Percentiles rank a stretch among this genome's conserved stretches.
Evolutionary conservation across 2,329 filamentous ascomycete genomes (phyloP).

Genomic region (Fusarium gaditjirri): DNA sequence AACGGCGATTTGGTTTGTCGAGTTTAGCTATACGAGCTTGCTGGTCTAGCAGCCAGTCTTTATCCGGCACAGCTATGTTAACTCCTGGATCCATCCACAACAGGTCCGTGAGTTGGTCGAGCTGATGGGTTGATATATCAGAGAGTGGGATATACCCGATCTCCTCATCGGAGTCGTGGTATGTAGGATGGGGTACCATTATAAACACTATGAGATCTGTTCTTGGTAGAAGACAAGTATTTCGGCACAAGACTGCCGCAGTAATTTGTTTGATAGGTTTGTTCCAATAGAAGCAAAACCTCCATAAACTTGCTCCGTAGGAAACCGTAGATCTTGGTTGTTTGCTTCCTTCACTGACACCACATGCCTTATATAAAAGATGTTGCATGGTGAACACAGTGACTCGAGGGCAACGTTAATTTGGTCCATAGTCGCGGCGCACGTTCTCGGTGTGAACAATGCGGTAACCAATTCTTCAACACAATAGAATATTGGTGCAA

Average conservation of each 20-base stretch:
- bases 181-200: constrained; percentile 10
- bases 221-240: not conserved
- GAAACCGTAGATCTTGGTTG: not conserved
- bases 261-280: constrained; percentile 1
- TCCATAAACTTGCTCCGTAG: not conserved
- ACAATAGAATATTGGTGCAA: not conserved
- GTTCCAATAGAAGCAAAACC: not conserved
- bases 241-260: not conserved
- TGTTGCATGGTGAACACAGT: not conserved
- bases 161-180: not conserved
- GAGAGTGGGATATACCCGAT: not conserved
- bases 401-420: not conserved
- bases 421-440: not conserved
- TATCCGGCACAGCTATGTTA: constrained; percentile 43
- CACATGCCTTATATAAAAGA: constrained; percentile 18
- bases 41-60: constrained; percentile 52
- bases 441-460: constrained; percentile 10
- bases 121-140: constrained; percentile 38
- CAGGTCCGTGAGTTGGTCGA: constrained; percentile 50
- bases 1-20: constrained; percentile 41
- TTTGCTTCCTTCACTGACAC: not conserved
- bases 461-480: not conserved
- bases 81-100: constrained; percentile 49
- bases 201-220: not conserved
- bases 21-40: constrained; percentile 37